phyloP scores from a whole-genome alignment of 768 basidiomycete species.

The Paxillus rubicundulus region DNA sequence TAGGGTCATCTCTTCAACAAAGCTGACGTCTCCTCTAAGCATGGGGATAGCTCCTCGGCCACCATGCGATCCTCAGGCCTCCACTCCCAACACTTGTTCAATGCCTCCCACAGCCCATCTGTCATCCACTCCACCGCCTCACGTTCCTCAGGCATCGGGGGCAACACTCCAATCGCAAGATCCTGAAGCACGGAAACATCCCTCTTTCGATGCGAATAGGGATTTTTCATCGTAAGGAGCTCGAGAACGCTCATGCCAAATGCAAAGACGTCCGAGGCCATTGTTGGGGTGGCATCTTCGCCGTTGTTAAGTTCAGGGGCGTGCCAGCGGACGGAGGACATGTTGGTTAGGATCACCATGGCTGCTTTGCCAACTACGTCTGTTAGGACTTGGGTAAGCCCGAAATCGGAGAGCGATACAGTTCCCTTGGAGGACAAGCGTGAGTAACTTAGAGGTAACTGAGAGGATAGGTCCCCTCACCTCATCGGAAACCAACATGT shows the following conservation, averaged over 20 bases:
- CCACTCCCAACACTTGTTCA: conserved; percentile 48
- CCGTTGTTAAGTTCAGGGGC: conserved; percentile 58
- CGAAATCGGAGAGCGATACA: conserved; percentile 61
- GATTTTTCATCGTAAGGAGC: conserved; percentile 49
- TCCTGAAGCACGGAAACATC: conserved; percentile 51
- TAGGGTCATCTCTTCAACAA: background rate
- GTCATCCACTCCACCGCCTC: conserved; percentile 39
- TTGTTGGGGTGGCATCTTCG: conserved; percentile 41
- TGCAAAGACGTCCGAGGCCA: conserved; percentile 52
- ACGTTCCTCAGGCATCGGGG: conserved; percentile 41
- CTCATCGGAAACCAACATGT: conserved; percentile 54
- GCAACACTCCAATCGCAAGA: conserved; percentile 39
- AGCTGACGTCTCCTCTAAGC: conserved; percentile 13
- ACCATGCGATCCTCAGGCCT: conserved; percentile 38
- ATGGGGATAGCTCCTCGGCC: conserved; percentile 35
- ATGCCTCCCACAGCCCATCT: conserved; percentile 46
- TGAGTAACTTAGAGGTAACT: background rate
- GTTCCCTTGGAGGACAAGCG: conserved; percentile 37
- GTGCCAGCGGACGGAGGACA: conserved; percentile 54
- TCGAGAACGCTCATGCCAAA: conserved; percentile 62
- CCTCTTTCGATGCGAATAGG: conserved; percentile 48
- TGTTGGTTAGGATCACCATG: conserved; percentile 44
- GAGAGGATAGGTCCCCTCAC: conserved; percentile 27
- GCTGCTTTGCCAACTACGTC: conserved; percentile 51
- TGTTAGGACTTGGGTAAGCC: conserved; percentile 59